Evolutionary conservation across 1,284 basidiomycete genomes (phyloP).

Genomic region (Ceratobasidium sp.): DNA sequence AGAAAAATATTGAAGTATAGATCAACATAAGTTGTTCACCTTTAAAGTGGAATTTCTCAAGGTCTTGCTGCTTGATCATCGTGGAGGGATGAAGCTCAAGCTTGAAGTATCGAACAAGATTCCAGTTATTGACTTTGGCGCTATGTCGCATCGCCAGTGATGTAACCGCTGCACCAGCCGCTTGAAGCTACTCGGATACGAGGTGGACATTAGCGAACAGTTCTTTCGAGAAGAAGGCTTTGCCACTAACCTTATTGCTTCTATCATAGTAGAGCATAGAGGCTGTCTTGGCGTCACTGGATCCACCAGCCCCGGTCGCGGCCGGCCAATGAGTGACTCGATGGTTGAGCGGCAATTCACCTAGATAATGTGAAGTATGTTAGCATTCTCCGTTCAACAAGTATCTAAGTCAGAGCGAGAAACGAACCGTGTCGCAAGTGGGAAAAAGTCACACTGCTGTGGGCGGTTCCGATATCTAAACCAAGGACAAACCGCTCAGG

Average conservation of each 20-base stretch:
- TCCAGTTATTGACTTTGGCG: background rate
- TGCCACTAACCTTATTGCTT: too few relatives aligned
- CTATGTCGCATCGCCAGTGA: background rate
- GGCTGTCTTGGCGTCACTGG: too few relatives aligned
- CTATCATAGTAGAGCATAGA: too few relatives aligned
- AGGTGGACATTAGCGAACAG: too few relatives aligned
- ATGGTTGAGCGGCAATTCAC: too few relatives aligned
- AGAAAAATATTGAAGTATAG: background rate
- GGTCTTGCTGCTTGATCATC: background rate
- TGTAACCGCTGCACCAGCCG: slow-evolving; percentile 1
- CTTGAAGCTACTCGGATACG: background rate
- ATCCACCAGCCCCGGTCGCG: too few relatives aligned
- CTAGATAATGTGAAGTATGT: too few relatives aligned
- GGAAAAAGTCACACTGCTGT: slow-evolving; percentile 3
- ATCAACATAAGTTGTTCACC: background rate
- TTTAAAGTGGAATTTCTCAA: background rate
- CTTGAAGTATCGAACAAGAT: slow-evolving; percentile 16
- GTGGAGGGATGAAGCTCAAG: background rate
- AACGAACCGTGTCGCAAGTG: slow-evolving; percentile 3
- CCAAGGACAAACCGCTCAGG: background rate
- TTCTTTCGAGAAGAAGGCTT: too few relatives aligned
- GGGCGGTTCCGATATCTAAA: slow-evolving; percentile 6
- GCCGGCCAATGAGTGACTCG: too few relatives aligned
- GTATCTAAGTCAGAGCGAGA: too few relatives aligned
- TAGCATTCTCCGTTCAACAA: too few relatives aligned